A percentile compares a stretch with the other conserved stretches of the same genome.
Evolutionary conservation across 495 filamentous ascomycete species (phyloP).

Genomic region (Ascodesmis nigricans): DNA sequence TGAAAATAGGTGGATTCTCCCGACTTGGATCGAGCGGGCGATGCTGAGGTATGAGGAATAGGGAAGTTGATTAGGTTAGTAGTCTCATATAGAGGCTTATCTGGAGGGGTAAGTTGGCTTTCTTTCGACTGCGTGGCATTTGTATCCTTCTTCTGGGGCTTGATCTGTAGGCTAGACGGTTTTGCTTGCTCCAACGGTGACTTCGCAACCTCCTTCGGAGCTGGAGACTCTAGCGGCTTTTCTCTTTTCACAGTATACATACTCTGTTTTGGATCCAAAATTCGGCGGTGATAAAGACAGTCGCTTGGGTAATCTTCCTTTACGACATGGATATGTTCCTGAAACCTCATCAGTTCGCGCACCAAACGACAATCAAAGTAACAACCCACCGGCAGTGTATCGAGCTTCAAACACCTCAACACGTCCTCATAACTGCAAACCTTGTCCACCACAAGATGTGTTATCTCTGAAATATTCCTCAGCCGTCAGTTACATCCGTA

Average conservation of each 20-base stretch:
- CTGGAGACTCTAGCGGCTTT: not conserved
- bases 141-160: not conserved
- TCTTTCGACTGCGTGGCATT: conserved; percentile 1
- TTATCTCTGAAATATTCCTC: conserved; percentile 24
- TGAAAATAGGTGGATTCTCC: too few species aligned
- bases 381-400: conserved; percentile 27
- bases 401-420: conserved; percentile 33
- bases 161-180: conserved; percentile 4
- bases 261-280: conserved; percentile 36
- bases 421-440: conserved; percentile 41
- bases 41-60: not conserved
- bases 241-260: conserved; percentile 29
- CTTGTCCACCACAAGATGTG: conserved; percentile 66
- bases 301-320: conserved; percentile 62
- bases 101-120: not conserved
- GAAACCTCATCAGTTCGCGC: conserved; percentile 19
- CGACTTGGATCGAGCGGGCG: not conserved
- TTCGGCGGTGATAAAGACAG: conserved; percentile 38
- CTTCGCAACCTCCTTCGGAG: not conserved
- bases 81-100: not conserved
- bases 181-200: too few species aligned
- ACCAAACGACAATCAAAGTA: conserved; percentile 12
- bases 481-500: conserved; percentile 3
- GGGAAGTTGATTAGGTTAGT: not conserved
- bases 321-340: conserved; percentile 37